Evolutionary conservation across 2,329 filamentous ascomycete genomes (phyloP).

Genomic region (Scorias spongiosa): DNA sequence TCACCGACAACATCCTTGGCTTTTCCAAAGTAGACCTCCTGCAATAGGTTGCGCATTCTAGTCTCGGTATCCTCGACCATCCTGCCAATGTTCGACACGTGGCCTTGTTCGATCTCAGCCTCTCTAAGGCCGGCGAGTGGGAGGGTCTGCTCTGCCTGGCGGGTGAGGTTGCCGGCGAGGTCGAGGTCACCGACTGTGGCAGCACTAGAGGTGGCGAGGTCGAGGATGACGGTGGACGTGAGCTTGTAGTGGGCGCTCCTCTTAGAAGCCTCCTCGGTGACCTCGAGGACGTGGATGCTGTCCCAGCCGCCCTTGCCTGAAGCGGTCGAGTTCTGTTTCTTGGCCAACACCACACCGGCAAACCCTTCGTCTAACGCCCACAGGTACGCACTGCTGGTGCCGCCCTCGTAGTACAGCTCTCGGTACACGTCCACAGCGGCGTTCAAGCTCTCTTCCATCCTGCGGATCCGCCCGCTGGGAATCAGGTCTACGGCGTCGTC

Average conservation of each 20-base stretch:
- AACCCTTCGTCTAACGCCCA: conserved; percentile 98
- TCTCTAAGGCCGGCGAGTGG: conserved; percentile 39
- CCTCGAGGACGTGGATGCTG: conserved; percentile 96
- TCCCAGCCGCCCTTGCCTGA: conserved; percentile 55
- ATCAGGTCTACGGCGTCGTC: conserved; percentile 64
- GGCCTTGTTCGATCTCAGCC: conserved; percentile 66
- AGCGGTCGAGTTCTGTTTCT: conserved; percentile 55
- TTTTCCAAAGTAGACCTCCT: conserved; percentile 99
- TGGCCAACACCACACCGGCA: conserved; percentile 84
- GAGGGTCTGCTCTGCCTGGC: conserved; percentile 85
- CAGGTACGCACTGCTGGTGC: conserved; percentile 90
- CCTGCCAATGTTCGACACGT: conserved; percentile 87
- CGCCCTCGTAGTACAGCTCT: conserved; percentile 93
- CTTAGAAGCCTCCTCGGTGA: conserved; percentile 60
- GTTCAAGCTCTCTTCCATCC: conserved; percentile 88
- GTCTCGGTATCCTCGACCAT: conserved; percentile 99
- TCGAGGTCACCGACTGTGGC: conserved; percentile 70
- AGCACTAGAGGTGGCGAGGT: conserved; percentile 50
- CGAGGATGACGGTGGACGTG: conserved; percentile 89
- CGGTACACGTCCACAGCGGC: conserved; percentile 95
- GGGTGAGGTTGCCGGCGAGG: conserved; percentile 92
- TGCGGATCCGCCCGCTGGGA: conserved; percentile 77
- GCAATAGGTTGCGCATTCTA: conserved; percentile 94
- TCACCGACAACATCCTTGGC: conserved; percentile 97
- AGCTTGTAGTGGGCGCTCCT: conserved; percentile 93